These are phyloP conservation scores for Fraxinus baroniana DNA, from an alignment of 305 asterid species.

Conservation along the genomic window DNA sequence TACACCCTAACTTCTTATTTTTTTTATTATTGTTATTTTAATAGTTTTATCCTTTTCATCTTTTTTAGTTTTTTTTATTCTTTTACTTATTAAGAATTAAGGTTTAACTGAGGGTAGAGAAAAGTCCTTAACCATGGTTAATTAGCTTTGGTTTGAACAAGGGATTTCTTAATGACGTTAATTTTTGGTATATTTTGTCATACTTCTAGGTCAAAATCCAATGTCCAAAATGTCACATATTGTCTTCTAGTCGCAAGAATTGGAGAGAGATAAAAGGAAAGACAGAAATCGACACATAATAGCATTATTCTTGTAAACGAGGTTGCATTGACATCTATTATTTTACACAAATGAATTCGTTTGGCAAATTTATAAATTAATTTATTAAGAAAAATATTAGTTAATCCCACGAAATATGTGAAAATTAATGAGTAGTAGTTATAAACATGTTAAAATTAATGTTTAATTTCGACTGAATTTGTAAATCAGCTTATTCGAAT, in stretches of 20 bases:
- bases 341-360: no score
- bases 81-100: neutral
- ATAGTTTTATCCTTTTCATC: neutral
- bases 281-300: neutral
- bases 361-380: no score
- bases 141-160: neutral
- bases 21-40: neutral
- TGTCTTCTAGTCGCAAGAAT: neutral
- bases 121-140: neutral
- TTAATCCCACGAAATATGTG: no score
- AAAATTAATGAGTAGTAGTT: no score
- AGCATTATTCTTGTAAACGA: neutral
- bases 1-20: neutral
- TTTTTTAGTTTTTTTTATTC: neutral
- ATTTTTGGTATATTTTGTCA: neutral
- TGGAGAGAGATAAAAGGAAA: neutral
- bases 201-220: neutral
- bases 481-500: no score
- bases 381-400: no score
- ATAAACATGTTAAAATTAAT: no score
- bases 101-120: neutral
- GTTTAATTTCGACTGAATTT: no score
- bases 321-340: neutral
- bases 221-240: neutral
- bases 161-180: neutral